Evolutionary conservation across 495 filamentous ascomycete species (phyloP).

Genomic region (Coniosporium apollinis): DNA sequence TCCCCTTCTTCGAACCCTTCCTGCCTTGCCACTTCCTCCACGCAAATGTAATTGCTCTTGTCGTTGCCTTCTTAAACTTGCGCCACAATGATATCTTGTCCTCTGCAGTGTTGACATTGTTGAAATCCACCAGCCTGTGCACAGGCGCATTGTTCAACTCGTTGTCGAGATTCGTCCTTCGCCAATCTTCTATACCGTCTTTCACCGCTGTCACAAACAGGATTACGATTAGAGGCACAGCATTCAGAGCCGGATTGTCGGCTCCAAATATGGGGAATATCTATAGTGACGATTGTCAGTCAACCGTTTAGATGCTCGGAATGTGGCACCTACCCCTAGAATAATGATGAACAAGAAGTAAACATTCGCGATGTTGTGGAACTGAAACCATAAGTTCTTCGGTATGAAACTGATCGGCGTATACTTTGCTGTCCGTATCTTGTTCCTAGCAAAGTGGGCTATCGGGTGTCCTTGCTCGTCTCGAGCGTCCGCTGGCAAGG

Average conservation of each 20-base stretch:
- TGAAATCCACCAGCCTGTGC: slow-evolving; percentile 71
- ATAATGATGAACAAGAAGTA: slow-evolving; percentile 97
- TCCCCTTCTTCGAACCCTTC: slow-evolving; percentile 26
- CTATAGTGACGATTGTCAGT: slow-evolving; percentile 29
- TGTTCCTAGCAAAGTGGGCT: slow-evolving; percentile 67
- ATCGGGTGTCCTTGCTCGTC: slow-evolving; percentile 69
- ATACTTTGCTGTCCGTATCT: slow-evolving; percentile 95
- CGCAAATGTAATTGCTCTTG: slow-evolving; percentile 38
- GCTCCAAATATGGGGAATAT: slow-evolving; percentile 93
- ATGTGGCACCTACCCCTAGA: slow-evolving; percentile 52
- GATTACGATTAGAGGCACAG: slow-evolving; percentile 88
- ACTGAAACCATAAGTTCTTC: slow-evolving; percentile 93
- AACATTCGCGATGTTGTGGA: slow-evolving; percentile 96
- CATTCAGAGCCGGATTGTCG: slow-evolving; percentile 73
- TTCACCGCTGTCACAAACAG: slow-evolving; percentile 82
- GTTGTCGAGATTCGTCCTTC: slow-evolving; percentile 79
- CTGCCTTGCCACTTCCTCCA: slow-evolving; percentile 38
- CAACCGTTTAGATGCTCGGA: slow-evolving; percentile 9
- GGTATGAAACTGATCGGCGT: slow-evolving; percentile 92
- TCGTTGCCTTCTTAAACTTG: slow-evolving; percentile 77
- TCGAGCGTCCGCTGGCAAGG: slow-evolving; percentile 57
- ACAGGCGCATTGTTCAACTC: slow-evolving; percentile 94
- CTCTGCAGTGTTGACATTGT: slow-evolving; percentile 84
- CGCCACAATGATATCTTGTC: slow-evolving; percentile 80
- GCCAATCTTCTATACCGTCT: slow-evolving; percentile 96